Percentiles rank a stretch among this genome's conserved stretches.
phyloP scores from a whole-genome alignment of 2,329 filamentous ascomycete species.

The Trichoderma sp. region DNA sequence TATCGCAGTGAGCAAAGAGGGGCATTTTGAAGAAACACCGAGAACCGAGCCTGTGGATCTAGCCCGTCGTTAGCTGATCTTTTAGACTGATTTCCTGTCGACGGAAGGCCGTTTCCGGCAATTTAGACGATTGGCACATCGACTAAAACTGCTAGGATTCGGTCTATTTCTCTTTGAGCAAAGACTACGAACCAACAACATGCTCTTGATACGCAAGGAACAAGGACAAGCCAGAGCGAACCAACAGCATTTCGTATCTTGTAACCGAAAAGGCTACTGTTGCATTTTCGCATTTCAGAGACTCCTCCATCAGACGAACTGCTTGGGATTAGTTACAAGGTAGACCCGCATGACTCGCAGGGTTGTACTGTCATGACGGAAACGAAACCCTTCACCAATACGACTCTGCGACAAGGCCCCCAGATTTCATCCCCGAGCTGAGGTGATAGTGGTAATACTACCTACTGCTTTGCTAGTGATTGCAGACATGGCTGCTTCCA shows the following conservation, averaged over 20 bases:
- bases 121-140: not conserved
- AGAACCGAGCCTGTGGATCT: not conserved
- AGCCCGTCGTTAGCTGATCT: not conserved
- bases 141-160: not conserved
- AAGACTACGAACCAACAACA: not conserved
- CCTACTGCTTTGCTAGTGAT: not conserved
- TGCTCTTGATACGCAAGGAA: not conserved
- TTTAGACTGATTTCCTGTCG: not conserved
- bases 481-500: not conserved
- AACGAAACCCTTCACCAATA: not conserved
- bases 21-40: not conserved
- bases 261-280: not conserved
- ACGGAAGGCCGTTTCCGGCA: not conserved
- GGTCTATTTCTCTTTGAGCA: not conserved
- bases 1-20: not conserved
- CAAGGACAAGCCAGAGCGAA: not conserved
- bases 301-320: not conserved
- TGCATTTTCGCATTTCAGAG: not conserved
- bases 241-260: not conserved
- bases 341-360: not conserved
- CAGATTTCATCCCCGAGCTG: not conserved
- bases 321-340: not conserved
- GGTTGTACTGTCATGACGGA: not conserved
- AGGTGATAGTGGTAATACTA: not conserved
- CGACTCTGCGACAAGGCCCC: not conserved